Conservation (phyloP, 2,329 filamentous ascomycete species). For the Penicillium sp. region DNA sequence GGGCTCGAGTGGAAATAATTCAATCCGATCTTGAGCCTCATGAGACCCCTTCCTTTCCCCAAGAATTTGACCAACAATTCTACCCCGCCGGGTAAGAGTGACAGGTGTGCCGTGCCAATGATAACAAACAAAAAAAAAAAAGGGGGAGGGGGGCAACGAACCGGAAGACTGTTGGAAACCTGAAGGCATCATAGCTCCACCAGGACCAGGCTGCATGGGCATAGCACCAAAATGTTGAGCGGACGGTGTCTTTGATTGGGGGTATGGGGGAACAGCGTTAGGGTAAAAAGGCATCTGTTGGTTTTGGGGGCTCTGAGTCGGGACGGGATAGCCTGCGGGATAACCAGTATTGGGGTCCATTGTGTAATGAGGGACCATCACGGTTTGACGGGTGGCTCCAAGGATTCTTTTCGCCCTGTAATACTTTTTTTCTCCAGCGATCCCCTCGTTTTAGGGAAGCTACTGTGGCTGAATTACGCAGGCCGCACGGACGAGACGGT, state of each 20-base stretch:
- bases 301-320: conserved; percentile 34
- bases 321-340: conserved; percentile 37
- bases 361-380: conserved; percentile 18
- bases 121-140: conserved; percentile 15
- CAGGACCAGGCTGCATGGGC: conserved; percentile 37
- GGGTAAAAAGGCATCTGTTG: conserved; percentile 39
- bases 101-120: conserved; percentile 13
- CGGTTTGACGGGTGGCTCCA: neutral
- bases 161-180: conserved; percentile 39
- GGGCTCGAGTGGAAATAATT: neutral
- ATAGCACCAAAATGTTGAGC: conserved; percentile 35
- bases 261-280: conserved; percentile 34
- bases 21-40: conserved; percentile 8
- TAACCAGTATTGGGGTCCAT: conserved; percentile 29
- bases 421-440: conserved; percentile 9
- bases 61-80: neutral
- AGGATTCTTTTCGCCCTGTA: conserved; percentile 16
- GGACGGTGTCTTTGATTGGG: conserved; percentile 33
- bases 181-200: conserved; percentile 42
- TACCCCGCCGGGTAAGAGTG: conserved; percentile 9
- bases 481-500: conserved; percentile 24
- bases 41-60: neutral
- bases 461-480: conserved; percentile 19
- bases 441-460: conserved; percentile 12
- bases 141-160: conserved; percentile 24